phyloP scores from a whole-genome alignment of 495 filamentous ascomycete genomes.

The Aspergillus wentii region DNA sequence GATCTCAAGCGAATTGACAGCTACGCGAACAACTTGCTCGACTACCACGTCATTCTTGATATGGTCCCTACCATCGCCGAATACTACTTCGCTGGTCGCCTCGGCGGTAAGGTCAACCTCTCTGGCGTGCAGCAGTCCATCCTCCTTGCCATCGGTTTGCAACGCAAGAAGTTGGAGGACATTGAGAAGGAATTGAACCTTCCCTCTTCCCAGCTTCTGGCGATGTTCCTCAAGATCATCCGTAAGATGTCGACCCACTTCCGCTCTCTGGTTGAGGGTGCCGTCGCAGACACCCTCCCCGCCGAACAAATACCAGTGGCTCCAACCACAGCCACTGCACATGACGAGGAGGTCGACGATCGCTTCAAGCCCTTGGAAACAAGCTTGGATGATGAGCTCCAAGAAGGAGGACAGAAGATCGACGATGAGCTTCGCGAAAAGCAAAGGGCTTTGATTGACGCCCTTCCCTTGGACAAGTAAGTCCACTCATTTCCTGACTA shows the following conservation, averaged over 20 bases:
- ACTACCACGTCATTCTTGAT: constrained; percentile 96
- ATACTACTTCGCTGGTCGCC: constrained; percentile 75
- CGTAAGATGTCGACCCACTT: constrained; percentile 80
- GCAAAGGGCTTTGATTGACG: constrained; percentile 81
- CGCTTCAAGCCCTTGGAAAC: constrained; percentile 65
- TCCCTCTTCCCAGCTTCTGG: constrained; percentile 73
- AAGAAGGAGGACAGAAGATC: constrained; percentile 74
- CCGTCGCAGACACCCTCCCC: constrained; percentile 67
- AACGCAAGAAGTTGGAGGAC: constrained; percentile 77
- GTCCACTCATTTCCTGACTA: constrained; percentile 19
- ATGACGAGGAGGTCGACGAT: constrained; percentile 57
- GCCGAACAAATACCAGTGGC: constrained; percentile 43
- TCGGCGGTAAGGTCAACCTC: constrained; percentile 61
- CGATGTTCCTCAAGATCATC: constrained; percentile 95
- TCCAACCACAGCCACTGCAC: constrained; percentile 52
- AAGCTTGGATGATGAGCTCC: constrained; percentile 79
- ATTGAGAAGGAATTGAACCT: constrained; percentile 76
- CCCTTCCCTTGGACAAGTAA: constrained; percentile 84
- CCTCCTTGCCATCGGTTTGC: constrained; percentile 82
- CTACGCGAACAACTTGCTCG: constrained; percentile 93
- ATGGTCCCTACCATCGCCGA: constrained; percentile 76
- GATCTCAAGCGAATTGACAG: constrained; percentile 92
- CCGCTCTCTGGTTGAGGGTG: constrained; percentile 65
- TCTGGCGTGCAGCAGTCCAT: constrained; percentile 78
- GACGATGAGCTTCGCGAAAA: constrained; percentile 65